Evolutionary conservation across 805 yeast species (phyloP).

Genomic region (Suhomyces canberraensis): DNA sequence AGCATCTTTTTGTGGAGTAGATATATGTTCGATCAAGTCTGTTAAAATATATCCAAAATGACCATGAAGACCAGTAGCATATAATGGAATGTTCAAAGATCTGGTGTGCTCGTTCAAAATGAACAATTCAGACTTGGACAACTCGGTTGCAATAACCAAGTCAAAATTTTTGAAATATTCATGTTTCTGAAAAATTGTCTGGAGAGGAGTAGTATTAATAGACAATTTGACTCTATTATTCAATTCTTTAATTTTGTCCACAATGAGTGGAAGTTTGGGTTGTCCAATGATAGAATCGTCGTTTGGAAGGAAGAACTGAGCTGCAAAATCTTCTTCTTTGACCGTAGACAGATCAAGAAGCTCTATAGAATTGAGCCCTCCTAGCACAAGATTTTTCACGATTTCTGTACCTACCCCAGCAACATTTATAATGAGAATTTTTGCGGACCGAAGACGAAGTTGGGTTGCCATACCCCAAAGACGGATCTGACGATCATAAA

Average conservation of each 20-base stretch:
- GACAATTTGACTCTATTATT: constrained; percentile 73
- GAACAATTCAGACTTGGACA: constrained; percentile 39
- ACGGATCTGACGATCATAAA: constrained; percentile 92
- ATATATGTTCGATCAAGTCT: constrained; percentile 67
- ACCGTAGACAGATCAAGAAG: constrained; percentile 59
- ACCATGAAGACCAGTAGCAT: constrained; percentile 69
- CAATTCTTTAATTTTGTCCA: constrained; percentile 59
- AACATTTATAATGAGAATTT: constrained; percentile 64
- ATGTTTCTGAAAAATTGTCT: constrained; percentile 13
- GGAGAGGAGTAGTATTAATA: constrained; percentile 34
- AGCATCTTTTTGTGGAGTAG: constrained; percentile 50
- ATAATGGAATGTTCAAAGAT: constrained; percentile 56
- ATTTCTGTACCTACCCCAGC: constrained; percentile 81
- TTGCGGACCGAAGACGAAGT: constrained; percentile 66
- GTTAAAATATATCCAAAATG: constrained; percentile 77
- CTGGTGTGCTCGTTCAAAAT: constrained; percentile 58
- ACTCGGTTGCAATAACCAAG: constrained; percentile 73
- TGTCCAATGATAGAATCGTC: constrained; percentile 54
- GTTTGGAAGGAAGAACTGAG: constrained; percentile 68
- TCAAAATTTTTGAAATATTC: constrained; percentile 55
- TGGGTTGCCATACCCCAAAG: constrained; percentile 97
- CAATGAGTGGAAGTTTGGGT: constrained; percentile 52
- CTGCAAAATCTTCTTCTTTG: constrained; percentile 59
- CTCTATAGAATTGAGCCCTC: constrained; percentile 82
- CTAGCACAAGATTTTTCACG: constrained; percentile 78